phyloP scores from a whole-genome alignment of 345 rosid genomes.

The Salix udensis region DNA sequence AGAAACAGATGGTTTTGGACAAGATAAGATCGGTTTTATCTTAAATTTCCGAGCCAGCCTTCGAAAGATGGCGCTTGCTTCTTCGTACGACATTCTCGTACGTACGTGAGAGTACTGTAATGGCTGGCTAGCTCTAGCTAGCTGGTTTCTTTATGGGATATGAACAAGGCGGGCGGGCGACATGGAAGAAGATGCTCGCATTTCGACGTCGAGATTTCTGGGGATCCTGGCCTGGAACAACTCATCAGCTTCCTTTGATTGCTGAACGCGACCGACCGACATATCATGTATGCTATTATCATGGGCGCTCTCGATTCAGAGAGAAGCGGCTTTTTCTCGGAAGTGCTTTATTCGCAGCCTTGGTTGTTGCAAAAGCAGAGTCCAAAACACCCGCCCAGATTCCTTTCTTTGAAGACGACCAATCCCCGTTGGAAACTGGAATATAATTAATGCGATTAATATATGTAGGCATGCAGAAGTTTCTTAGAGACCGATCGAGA shows the following conservation, averaged over 20 bases:
- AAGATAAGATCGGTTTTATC: conserved; percentile 13
- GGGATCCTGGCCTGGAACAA: not conserved
- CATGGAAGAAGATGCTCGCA: not conserved
- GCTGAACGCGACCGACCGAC: conserved; percentile 16
- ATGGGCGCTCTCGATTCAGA: not conserved
- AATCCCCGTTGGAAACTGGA: conserved; percentile 11
- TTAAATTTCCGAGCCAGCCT: conserved; percentile 40
- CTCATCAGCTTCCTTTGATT: conserved; percentile 6
- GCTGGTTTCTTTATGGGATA: no score
- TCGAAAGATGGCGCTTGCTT: not conserved
- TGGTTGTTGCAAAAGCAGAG: conserved; percentile 63
- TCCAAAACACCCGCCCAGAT: conserved; percentile 34
- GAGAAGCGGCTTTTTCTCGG: conserved; percentile 35
- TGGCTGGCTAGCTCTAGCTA: no score
- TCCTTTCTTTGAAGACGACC: conserved; percentile 61
- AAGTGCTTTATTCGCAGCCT: conserved; percentile 62
- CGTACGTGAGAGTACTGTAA: not conserved
- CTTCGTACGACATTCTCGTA: not conserved
- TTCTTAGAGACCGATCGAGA: not conserved
- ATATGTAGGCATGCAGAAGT: not conserved
- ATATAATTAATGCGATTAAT: not conserved
- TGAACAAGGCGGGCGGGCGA: not conserved
- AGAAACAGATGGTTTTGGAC: not conserved
- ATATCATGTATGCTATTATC: not conserved
- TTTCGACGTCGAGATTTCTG: conserved; percentile 19